These are phyloP conservation scores for Thielaviopsis populi DNA, from an alignment of 2,329 filamentous ascomycete genomes.

Conservation along the genomic window DNA sequence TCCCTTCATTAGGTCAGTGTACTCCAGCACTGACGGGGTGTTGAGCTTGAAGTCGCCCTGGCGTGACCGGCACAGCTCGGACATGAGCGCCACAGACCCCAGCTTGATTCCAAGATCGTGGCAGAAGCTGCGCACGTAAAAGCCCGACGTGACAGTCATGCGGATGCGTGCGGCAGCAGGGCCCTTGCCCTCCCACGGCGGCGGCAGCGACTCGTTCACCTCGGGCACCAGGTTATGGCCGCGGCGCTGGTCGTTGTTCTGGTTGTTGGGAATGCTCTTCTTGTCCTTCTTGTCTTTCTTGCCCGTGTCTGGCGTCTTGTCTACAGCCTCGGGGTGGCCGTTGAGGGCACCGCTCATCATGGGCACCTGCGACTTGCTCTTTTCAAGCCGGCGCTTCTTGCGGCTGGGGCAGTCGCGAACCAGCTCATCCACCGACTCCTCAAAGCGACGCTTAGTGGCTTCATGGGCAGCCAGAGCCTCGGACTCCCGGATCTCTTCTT, in stretches of 20 bases:
- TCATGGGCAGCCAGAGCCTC: constrained; percentile 41
- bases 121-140: constrained; percentile 88
- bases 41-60: constrained; percentile 69
- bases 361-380: constrained; percentile 21
- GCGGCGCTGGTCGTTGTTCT: constrained; percentile 22
- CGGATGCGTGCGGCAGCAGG: constrained; percentile 68
- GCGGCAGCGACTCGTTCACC: constrained; percentile 33
- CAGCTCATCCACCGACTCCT: constrained; percentile 41
- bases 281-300: constrained; percentile 7
- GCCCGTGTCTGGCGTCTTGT: not conserved
- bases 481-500: constrained; percentile 40
- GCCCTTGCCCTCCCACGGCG: constrained; percentile 44
- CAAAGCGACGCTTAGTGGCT: constrained; percentile 42
- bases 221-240: constrained; percentile 41
- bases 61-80: constrained; percentile 60
- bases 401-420: constrained; percentile 33
- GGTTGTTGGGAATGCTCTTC: constrained; percentile 5
- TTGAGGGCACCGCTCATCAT: constrained; percentile 16
- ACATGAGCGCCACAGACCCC: constrained; percentile 72
- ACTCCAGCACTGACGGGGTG: constrained; percentile 59
- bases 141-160: constrained; percentile 88
- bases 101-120: constrained; percentile 80
- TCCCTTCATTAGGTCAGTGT: constrained; percentile 57
- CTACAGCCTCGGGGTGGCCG: constrained; percentile 7
- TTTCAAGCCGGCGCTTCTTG: constrained; percentile 11